These are phyloP conservation scores for Leptoxyphium fumago DNA, from an alignment of 2,329 filamentous ascomycete species.

Conservation along the genomic window DNA sequence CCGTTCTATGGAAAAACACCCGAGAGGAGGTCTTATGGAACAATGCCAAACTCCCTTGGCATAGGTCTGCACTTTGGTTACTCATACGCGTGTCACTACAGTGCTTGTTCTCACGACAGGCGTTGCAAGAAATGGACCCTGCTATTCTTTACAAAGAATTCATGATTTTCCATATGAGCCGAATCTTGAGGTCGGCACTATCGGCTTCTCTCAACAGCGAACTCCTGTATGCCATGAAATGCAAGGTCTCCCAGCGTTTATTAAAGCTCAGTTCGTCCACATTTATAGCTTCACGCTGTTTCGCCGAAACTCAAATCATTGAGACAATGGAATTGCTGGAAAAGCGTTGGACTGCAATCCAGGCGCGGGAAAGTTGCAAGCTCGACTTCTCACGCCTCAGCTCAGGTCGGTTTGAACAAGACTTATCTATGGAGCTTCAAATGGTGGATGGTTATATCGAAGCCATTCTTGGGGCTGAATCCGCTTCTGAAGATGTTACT, in stretches of 20 bases:
- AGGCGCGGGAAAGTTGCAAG: constrained; percentile 1
- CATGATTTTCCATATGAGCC: constrained; percentile 37
- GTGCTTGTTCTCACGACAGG: constrained; percentile 30
- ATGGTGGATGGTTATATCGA: constrained; percentile 9
- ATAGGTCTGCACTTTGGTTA: constrained; percentile 48
- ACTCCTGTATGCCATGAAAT: constrained; percentile 9
- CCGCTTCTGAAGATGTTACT: neutral
- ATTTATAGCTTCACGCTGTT: neutral
- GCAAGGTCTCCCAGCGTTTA: constrained; percentile 13
- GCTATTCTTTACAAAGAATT: constrained; percentile 10
- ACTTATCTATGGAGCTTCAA: constrained; percentile 5
- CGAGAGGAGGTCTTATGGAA: constrained; percentile 18
- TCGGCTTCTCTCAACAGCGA: constrained; percentile 26
- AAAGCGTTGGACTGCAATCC: constrained; percentile 3
- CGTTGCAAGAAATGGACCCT: constrained; percentile 11
- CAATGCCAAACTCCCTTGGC: constrained; percentile 39
- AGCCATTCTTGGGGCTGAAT: constrained; percentile 1
- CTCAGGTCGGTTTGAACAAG: constrained; percentile 5
- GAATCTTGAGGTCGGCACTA: constrained; percentile 42
- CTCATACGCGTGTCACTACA: constrained; percentile 44
- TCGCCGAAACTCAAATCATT: neutral
- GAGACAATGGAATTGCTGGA: neutral
- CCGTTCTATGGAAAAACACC: constrained; percentile 40
- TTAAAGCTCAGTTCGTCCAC: constrained; percentile 8
- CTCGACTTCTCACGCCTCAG: constrained; percentile 4